phyloP scores from a whole-genome alignment of 345 rosid species.

The Cardamine resedifolia region DNA sequence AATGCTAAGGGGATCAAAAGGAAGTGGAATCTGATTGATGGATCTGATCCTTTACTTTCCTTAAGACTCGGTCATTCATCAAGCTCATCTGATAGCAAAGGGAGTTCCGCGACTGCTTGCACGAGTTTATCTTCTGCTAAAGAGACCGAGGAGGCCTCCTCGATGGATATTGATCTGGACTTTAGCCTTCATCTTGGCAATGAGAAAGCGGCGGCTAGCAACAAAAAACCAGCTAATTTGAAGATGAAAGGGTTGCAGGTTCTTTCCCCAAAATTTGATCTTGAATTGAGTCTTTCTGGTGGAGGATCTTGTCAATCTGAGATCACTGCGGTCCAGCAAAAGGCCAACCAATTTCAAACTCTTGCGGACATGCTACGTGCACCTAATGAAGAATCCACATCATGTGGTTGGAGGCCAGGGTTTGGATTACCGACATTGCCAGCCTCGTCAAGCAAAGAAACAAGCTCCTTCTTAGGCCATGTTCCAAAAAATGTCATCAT shows the following conservation, averaged over 20 bases:
- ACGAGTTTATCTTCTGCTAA: conserved; percentile 71
- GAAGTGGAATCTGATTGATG: conserved; percentile 62
- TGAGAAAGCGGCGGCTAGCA: conserved; percentile 45
- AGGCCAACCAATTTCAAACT: conserved; percentile 40
- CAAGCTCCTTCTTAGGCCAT: conserved; percentile 47
- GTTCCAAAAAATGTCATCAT: conserved; percentile 40
- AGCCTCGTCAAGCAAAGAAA: conserved; percentile 41
- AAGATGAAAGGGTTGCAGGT: conserved; percentile 40
- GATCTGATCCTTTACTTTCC: conserved; percentile 63
- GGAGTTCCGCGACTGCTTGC: conserved; percentile 76
- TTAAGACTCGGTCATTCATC: conserved; percentile 70
- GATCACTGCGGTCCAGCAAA: conserved; percentile 52
- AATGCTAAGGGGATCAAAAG: conserved; percentile 67
- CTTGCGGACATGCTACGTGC: conserved; percentile 47
- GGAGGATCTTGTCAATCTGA: conserved; percentile 65
- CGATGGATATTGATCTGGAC: conserved; percentile 80
- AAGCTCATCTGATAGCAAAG: conserved; percentile 94
- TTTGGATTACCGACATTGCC: conserved; percentile 43
- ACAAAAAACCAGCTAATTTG: conserved; percentile 43
- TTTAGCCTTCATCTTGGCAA: conserved; percentile 81
- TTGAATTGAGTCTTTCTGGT: conserved; percentile 74
- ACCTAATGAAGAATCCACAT: conserved; percentile 53
- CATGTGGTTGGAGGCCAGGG: conserved; percentile 45
- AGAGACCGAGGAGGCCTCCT: conserved; percentile 85
- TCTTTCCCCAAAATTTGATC: conserved; percentile 57